Evolutionary conservation across 331 rosid species (phyloP), one percentile per base, ranked within the genome.

Genomic region (Acacia pycnantha): DNA sequence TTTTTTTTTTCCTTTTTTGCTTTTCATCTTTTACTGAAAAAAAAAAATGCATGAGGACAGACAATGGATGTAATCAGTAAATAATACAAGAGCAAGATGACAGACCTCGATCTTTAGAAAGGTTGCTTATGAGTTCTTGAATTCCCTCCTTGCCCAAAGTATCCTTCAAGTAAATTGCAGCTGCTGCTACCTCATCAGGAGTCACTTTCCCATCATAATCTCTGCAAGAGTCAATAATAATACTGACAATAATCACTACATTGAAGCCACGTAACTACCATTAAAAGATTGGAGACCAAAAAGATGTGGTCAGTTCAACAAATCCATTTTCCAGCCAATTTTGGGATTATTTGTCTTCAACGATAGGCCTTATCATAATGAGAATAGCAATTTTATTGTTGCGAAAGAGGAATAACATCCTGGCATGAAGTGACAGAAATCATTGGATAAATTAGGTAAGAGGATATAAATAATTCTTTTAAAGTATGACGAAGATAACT

Each of bases 161-260:
- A 81, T 94, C 84, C 89, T 94, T 94, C 56, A 94, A 85, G 89
- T 94, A 93, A 77, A 89, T 90, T 56, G 97, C 97, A 72, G 98
- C 98, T 54, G 92, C 83, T 46, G 98, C 98, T 66, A 94, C 98
- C 92, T 94, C 98, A 86, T 93, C 98, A 14, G 98, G 90, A 82
- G 97, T 91, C 53, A 94, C 98, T 88, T 94, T 94, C 40, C 98
- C 98, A 77, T 93, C 98, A 78, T 84, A 91, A 91, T 94, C 97
- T 87, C 98, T 95, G 91, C 86, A 85, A n/a, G 75, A 11, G 16
- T 70, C 65, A 46, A 43, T 68, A 47, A 47, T 15, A 79, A 37
- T 10, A 29, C 5, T 59, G 58, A 70, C n/a, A 9, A 66, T 4
- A 27, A 72, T 59, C 61, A 47, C 43, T 26, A 44, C 74, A 82